Evolutionary conservation across 192 early-diverging fungal genomes (phyloP).

Genomic region (Pilobolus umbonatus): DNA sequence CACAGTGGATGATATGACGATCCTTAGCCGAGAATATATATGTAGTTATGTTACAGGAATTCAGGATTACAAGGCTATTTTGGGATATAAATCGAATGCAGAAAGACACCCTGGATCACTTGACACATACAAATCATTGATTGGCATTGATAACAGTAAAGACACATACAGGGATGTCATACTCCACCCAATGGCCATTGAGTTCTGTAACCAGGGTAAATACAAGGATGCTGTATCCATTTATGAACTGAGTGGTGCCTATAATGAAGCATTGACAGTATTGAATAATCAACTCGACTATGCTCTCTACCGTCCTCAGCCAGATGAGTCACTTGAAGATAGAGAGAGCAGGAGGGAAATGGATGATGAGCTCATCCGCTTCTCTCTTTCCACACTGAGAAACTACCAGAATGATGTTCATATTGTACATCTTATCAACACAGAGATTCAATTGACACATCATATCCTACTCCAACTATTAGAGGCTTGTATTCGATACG

Average conservation of each 20-base stretch:
- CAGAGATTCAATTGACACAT: background rate
- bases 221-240: slow-evolving; percentile 74
- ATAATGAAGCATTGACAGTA: slow-evolving; percentile 13
- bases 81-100: slow-evolving; percentile 31
- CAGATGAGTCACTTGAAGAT: background rate
- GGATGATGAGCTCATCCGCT: background rate
- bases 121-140: slow-evolving; percentile 63
- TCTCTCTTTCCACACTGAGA: background rate
- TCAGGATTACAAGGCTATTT: slow-evolving; percentile 49
- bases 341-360: background rate
- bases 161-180: slow-evolving; percentile 64
- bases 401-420: background rate
- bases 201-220: slow-evolving; percentile 62
- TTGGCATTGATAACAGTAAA: slow-evolving; percentile 48
- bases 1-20: slow-evolving; percentile 39
- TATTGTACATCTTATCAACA: background rate
- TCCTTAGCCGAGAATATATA: slow-evolving; percentile 46
- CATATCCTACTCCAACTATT: slow-evolving; percentile 45
- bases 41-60: slow-evolving; percentile 58
- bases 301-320: slow-evolving; percentile 9
- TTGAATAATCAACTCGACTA: slow-evolving; percentile 26
- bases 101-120: slow-evolving; percentile 48
- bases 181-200: slow-evolving; percentile 61
- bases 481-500: slow-evolving; percentile 32
- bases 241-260: slow-evolving; percentile 46